Percentiles rank a stretch among this genome's conserved stretches.
These are phyloP conservation scores for Phytophthora tubulina DNA, from an alignment of 352 stramenopile species.

Conservation along the genomic window DNA sequence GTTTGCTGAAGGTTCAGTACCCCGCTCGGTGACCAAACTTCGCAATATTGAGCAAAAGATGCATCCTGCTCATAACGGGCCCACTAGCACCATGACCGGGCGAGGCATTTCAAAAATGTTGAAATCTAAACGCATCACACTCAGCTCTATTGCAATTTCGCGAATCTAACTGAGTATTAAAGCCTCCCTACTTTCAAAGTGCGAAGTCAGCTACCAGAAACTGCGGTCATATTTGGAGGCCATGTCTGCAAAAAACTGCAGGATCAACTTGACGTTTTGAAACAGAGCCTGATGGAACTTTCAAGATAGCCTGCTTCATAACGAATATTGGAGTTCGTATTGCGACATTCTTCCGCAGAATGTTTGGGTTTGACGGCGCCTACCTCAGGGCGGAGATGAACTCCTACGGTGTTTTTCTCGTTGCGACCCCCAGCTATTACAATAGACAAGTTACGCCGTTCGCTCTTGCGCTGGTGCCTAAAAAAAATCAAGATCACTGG, in stretches of 20 bases:
- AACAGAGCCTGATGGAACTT: constrained; percentile 11
- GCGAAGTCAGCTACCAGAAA: constrained; percentile 6
- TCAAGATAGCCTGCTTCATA: constrained; percentile 2
- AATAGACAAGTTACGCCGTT: constrained; percentile 29
- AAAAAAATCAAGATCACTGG: constrained; percentile 43
- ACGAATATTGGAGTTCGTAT: constrained; percentile 4
- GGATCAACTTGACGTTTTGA: constrained; percentile 3
- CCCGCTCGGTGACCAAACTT: background rate
- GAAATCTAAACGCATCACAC: background rate
- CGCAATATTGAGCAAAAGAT: constrained; percentile 16
- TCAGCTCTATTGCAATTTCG: background rate
- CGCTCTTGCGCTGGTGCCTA: constrained; percentile 15
- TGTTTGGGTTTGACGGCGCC: constrained; percentile 28
- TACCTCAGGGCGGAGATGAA: constrained; percentile 45
- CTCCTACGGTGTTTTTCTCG: constrained; percentile 25
- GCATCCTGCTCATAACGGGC: constrained; percentile 9
- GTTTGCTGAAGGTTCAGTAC: background rate
- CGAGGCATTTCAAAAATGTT: background rate
- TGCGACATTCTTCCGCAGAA: background rate
- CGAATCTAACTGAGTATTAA: constrained; percentile 8
- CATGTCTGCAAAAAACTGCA: background rate
- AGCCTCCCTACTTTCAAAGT: background rate
- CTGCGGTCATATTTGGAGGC: background rate
- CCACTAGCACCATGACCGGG: background rate
- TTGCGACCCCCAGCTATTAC: constrained; percentile 35